Evolutionary conservation across 192 early-diverging fungal genomes (phyloP).

Genomic region (Hyaloraphidium curvatum): DNA sequence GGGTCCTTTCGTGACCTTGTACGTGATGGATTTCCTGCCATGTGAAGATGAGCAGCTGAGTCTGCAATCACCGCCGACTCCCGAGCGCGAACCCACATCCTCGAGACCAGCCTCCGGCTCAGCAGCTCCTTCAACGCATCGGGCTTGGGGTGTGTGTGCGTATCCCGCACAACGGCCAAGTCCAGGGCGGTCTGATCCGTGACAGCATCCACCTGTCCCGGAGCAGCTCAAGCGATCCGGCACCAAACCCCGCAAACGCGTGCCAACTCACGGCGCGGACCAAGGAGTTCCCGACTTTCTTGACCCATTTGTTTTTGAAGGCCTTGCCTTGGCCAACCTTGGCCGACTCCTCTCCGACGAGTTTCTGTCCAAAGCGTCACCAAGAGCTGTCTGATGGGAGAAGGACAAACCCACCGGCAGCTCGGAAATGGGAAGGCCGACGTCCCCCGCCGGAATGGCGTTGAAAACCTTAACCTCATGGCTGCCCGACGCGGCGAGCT

Average conservation of each 20-base stretch:
- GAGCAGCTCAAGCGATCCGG: slow-evolving; percentile 5
- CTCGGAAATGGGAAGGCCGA: slow-evolving; percentile 72
- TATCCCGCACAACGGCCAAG: slow-evolving; percentile 41
- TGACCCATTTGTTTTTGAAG: slow-evolving; percentile 97
- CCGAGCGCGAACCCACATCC: slow-evolving; percentile 12
- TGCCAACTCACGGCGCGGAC: slow-evolving; percentile 24
- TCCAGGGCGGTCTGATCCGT: slow-evolving; percentile 66
- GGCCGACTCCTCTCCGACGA: slow-evolving; percentile 39
- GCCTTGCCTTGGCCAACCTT: slow-evolving; percentile 89
- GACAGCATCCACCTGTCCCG: slow-evolving; percentile 48
- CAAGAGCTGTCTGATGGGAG: slow-evolving; percentile 2
- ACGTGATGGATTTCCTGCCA: slow-evolving; percentile 52
- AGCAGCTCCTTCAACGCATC: slow-evolving; percentile 24
- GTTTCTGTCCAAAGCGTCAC: too few species aligned
- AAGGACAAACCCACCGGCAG: slow-evolving; percentile 31
- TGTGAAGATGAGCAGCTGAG: slow-evolving; percentile 7
- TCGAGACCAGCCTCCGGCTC: slow-evolving; percentile 25
- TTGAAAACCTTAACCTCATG: slow-evolving; percentile 87
- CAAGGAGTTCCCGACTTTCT: slow-evolving; percentile 47
- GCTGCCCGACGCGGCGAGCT: slow-evolving; percentile 66
- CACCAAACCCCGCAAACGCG: neutral
- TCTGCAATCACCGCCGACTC: neutral
- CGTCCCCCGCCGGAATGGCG: slow-evolving; percentile 54
- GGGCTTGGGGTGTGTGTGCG: slow-evolving; percentile 38
- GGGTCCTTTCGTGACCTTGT: slow-evolving; percentile 65